Evolutionary conservation across 2,329 filamentous ascomycete species (phyloP).

Genomic region (Ascochyta clinopodiicola): DNA sequence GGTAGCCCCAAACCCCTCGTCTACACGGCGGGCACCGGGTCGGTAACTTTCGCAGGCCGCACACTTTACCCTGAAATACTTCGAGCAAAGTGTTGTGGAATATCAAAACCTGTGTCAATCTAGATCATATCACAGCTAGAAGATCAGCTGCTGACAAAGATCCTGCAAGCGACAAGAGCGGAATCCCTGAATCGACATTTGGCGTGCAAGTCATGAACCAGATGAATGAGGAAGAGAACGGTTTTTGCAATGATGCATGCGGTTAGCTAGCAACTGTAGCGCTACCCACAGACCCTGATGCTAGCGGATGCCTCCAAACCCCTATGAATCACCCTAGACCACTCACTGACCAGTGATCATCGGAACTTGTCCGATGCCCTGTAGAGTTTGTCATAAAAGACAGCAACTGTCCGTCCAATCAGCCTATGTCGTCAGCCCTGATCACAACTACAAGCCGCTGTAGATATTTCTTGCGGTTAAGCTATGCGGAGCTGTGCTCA

Average conservation of each 20-base stretch:
- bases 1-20: background rate
- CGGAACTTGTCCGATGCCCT: too few relatives aligned
- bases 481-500: slow-evolving; percentile 1
- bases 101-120: background rate
- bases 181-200: background rate
- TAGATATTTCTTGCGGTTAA: background rate
- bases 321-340: background rate
- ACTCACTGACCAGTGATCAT: too few relatives aligned
- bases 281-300: background rate
- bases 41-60: background rate
- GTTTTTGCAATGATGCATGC: background rate
- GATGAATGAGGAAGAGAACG: background rate
- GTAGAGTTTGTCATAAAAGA: too few relatives aligned
- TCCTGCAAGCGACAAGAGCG: background rate
- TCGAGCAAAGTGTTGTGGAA: too few relatives aligned
- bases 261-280: background rate
- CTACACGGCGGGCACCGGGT: background rate
- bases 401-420: too few relatives aligned
- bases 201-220: background rate
- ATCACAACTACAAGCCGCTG: too few relatives aligned
- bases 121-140: too few relatives aligned
- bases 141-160: background rate
- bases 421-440: too few relatives aligned
- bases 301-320: background rate
- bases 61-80: too few relatives aligned